These are phyloP conservation scores for Ophiostoma piceae DNA, from an alignment of 2,329 filamentous ascomycete species.

Conservation along the genomic window DNA sequence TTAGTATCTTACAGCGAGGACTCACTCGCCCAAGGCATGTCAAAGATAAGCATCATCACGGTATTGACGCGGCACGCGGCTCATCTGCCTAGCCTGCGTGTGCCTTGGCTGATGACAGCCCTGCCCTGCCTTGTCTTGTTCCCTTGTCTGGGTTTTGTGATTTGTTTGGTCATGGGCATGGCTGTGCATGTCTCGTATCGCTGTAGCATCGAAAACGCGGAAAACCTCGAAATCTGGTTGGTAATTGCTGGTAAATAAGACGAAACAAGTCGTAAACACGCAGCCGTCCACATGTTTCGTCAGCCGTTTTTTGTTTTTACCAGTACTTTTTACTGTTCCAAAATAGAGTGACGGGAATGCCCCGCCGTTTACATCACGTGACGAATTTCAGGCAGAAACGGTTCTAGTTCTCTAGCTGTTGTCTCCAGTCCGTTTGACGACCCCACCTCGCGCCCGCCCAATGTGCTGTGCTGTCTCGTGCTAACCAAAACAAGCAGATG, in stretches of 20 bases:
- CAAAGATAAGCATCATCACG: neutral
- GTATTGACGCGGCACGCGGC: neutral
- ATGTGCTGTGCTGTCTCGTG: constrained; percentile 10
- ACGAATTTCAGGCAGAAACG: neutral
- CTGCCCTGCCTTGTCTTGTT: neutral
- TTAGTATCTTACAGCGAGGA: too few relatives aligned
- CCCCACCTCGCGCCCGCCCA: constrained; percentile 17
- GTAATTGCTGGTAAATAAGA: neutral
- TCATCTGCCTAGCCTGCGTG: neutral
- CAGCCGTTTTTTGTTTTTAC: too few relatives aligned
- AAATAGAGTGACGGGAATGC: neutral
- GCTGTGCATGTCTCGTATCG: neutral
- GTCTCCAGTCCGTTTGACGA: constrained; percentile 18
- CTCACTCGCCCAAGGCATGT: neutral
- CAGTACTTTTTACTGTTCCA: too few relatives aligned
- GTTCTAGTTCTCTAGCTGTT: neutral
- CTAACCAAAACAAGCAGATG: constrained; percentile 11
- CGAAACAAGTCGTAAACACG: neutral
- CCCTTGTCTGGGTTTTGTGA: neutral
- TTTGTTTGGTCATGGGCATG: neutral
- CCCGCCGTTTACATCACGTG: constrained; percentile 1
- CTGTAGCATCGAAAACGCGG: too few relatives aligned
- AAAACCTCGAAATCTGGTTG: neutral
- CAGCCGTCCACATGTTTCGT: neutral
- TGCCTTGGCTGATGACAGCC: neutral